phyloP scores from a whole-genome alignment of 2,329 filamentous ascomycete genomes.

The Xylaria sp. region DNA sequence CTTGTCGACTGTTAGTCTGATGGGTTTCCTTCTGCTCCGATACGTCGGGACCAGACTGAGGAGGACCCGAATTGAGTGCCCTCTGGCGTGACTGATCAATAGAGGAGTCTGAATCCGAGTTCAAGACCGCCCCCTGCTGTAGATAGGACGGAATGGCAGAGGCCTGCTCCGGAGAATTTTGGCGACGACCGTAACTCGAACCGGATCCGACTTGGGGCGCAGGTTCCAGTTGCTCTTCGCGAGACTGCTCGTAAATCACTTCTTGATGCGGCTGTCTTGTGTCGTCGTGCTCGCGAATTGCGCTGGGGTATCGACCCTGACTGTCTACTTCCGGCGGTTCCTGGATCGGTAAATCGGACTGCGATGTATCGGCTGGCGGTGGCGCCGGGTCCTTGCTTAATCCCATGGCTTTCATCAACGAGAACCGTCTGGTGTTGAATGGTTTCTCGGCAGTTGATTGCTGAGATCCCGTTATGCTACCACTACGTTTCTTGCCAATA shows the following conservation, averaged over 20 bases:
- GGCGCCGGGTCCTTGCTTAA: conserved; percentile 50
- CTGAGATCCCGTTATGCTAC: conserved; percentile 57
- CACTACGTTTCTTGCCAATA: conserved; percentile 65
- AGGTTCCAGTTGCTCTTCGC: conserved; percentile 29
- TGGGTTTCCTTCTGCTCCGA: conserved; percentile 41
- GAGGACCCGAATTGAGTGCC: conserved; percentile 40
- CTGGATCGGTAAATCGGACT: conserved; percentile 49
- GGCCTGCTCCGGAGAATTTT: conserved; percentile 38
- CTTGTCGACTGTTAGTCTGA: conserved; percentile 34
- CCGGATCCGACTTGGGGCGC: conserved; percentile 21
- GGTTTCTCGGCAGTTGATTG: conserved; percentile 48
- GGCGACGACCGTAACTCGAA: conserved; percentile 37
- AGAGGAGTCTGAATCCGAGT: conserved; percentile 51
- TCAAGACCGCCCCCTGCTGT: conserved; percentile 42
- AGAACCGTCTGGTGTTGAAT: conserved; percentile 56
- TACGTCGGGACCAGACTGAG: conserved; percentile 41
- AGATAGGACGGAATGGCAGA: conserved; percentile 45
- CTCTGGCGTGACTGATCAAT: conserved; percentile 42
- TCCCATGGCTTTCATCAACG: conserved; percentile 62
- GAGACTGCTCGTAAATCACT: conserved; percentile 35
- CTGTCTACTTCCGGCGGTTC: conserved; percentile 39
- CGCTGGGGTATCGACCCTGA: conserved; percentile 35
- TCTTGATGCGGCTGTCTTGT: conserved; percentile 35
- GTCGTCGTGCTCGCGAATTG: conserved; percentile 19
- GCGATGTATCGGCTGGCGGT: conserved; percentile 45